Percentiles rank a stretch among this genome's conserved stretches.
Evolutionary conservation across 2,329 filamentous ascomycete species (phyloP).

Genomic region (Neofusicoccum umdonicola): DNA sequence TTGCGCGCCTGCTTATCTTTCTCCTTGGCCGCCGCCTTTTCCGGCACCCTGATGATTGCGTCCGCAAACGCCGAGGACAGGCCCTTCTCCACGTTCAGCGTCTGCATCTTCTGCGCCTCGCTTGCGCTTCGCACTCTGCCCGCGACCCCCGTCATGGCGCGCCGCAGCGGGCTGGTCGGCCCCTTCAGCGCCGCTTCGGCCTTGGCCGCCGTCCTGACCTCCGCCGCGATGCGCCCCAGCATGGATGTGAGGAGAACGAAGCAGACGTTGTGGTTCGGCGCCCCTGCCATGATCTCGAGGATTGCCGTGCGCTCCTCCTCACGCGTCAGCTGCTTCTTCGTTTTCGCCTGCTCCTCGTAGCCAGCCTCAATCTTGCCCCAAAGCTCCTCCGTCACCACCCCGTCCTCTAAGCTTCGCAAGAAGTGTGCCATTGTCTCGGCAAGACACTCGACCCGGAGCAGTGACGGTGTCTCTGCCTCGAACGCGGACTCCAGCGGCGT

Average conservation of each 20-base stretch:
- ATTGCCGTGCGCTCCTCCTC: constrained; percentile 62
- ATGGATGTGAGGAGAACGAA: constrained; percentile 86
- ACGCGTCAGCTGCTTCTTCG: constrained; percentile 41
- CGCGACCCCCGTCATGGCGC: constrained; percentile 18
- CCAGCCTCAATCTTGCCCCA: constrained; percentile 69
- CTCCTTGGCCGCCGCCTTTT: constrained; percentile 40
- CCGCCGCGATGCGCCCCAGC: constrained; percentile 59
- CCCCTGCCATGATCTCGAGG: constrained; percentile 70
- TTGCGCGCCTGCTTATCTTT: constrained; percentile 61
- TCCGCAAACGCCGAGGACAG: constrained; percentile 65
- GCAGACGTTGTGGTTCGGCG: constrained; percentile 76
- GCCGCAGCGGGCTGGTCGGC: not conserved
- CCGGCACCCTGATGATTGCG: constrained; percentile 56
- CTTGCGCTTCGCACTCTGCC: constrained; percentile 36
- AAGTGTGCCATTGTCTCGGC: constrained; percentile 72
- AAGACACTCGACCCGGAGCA: constrained; percentile 72
- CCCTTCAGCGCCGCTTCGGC: constrained; percentile 26
- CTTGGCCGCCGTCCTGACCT: constrained; percentile 49
- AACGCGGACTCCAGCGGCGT: constrained; percentile 61
- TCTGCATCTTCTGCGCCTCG: constrained; percentile 45
- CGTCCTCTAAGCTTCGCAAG: constrained; percentile 71
- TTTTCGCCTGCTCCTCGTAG: constrained; percentile 39
- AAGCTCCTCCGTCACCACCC: constrained; percentile 67
- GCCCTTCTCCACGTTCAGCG: constrained; percentile 51
- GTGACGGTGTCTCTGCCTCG: constrained; percentile 54